Evolutionary conservation across 2,329 filamentous ascomycete species (phyloP).

Genomic region (Paramyrothecium roridum): DNA sequence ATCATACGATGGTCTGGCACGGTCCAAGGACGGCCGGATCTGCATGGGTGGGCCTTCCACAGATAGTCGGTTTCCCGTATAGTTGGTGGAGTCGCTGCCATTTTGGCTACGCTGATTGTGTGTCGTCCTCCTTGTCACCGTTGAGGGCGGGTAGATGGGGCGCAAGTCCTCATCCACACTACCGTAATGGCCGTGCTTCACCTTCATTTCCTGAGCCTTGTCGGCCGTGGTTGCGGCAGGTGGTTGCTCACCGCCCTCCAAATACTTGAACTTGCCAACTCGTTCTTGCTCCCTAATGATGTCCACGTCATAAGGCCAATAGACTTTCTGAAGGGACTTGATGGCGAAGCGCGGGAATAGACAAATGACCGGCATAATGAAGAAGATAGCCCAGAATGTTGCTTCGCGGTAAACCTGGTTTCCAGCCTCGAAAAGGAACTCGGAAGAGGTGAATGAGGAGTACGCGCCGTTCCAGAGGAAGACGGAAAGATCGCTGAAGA

Average conservation of each 20-base stretch:
- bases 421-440: slow-evolving; percentile 70
- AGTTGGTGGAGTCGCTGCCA: slow-evolving; percentile 91
- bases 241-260: slow-evolving; percentile 38
- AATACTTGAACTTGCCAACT: slow-evolving; percentile 76
- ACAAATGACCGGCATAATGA: slow-evolving; percentile 77
- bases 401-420: slow-evolving; percentile 76
- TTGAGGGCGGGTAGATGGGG: slow-evolving; percentile 90
- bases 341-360: slow-evolving; percentile 82
- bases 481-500: slow-evolving; percentile 79
- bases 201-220: slow-evolving; percentile 40
- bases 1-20: slow-evolving; percentile 81
- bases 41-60: slow-evolving; percentile 43
- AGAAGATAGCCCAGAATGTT: slow-evolving; percentile 81
- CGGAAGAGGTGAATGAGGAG: slow-evolving; percentile 46
- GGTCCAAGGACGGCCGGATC: slow-evolving; percentile 58
- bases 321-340: slow-evolving; percentile 91
- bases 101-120: slow-evolving; percentile 83
- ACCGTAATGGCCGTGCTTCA: slow-evolving; percentile 55
- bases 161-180: slow-evolving; percentile 82
- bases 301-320: slow-evolving; percentile 88
- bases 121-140: slow-evolving; percentile 69
- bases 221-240: slow-evolving; percentile 35
- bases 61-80: slow-evolving; percentile 65
- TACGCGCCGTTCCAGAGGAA: slow-evolving; percentile 97
- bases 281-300: slow-evolving; percentile 91